These are phyloP conservation scores for Pseudozyma hubeiensis DNA, from an alignment of 1,284 basidiomycete genomes.

Conservation along the genomic window DNA sequence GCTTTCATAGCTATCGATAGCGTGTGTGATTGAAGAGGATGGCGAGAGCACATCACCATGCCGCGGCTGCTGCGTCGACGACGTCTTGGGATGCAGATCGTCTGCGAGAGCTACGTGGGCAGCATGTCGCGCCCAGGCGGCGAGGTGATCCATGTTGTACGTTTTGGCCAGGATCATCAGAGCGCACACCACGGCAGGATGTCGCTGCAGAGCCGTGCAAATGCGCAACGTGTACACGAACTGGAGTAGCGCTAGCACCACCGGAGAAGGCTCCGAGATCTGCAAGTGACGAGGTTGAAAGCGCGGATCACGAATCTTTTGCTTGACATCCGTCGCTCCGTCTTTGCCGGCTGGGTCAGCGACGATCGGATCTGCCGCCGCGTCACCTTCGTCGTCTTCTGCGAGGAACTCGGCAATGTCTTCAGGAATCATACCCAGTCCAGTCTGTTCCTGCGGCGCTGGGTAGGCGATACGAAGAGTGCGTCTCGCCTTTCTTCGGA, in stretches of 20 bases:
- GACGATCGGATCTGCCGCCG: conserved; percentile 30
- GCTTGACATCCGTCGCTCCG: conserved; percentile 17
- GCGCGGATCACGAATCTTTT: conserved; percentile 74
- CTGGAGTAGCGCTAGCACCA: conserved; percentile 87
- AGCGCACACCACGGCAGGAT: conserved; percentile 86
- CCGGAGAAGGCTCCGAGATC: conserved; percentile 87
- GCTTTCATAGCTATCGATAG: conserved; percentile 27
- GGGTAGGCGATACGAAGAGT: conserved; percentile 37
- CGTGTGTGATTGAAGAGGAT: conserved; percentile 25
- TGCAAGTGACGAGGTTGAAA: conserved; percentile 81
- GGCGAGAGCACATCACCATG: conserved; percentile 27
- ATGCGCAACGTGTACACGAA: conserved; percentile 90
- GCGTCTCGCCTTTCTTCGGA: conserved; percentile 45
- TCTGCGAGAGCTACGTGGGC: conserved; percentile 75
- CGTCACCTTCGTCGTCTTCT: conserved; percentile 47
- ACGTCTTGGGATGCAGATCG: conserved; percentile 50
- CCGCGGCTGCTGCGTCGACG: conserved; percentile 14
- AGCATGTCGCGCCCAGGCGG: conserved; percentile 84
- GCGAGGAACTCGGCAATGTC: conserved; percentile 44
- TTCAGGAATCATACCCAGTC: conserved; percentile 41
- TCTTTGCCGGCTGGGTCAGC: conserved; percentile 8
- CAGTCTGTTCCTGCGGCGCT: conserved; percentile 22
- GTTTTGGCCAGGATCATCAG: conserved; percentile 85
- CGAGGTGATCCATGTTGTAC: conserved; percentile 82
- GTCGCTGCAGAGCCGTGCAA: conserved; percentile 87